A percentile compares a stretch with the other conserved stretches of the same genome.
Conservation (phyloP, 2,329 filamentous ascomycete genomes). For the Cladophialophora psammophila region DNA sequence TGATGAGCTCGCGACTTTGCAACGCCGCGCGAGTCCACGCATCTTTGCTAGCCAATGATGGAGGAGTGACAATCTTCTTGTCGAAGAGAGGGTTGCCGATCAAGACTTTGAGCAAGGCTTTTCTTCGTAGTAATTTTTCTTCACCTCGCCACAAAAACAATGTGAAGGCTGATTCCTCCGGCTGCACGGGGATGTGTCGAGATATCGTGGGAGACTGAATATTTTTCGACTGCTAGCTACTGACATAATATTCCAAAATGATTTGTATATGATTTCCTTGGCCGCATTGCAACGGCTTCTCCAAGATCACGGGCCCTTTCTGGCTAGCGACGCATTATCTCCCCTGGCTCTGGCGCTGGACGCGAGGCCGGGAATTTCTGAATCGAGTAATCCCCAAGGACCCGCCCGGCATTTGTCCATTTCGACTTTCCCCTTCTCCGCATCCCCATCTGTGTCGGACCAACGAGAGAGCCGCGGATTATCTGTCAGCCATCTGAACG, state of each 20-base stretch:
- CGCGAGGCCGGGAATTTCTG: background rate
- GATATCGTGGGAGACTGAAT: conserved; percentile 4
- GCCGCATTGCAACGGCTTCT: background rate
- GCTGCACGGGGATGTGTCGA: conserved; percentile 35
- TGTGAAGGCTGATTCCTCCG: conserved; percentile 25
- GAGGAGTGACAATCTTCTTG: conserved; percentile 34
- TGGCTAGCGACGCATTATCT: background rate
- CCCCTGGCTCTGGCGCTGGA: background rate
- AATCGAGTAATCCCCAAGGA: background rate
- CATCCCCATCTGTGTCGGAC: background rate
- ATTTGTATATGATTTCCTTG: background rate
- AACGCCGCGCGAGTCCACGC: conserved; percentile 38
- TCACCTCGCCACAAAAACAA: conserved; percentile 41
- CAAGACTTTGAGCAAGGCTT: conserved; percentile 33
- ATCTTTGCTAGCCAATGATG: conserved; percentile 40
- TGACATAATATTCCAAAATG: background rate
- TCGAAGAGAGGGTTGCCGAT: conserved; percentile 39
- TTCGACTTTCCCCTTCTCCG: background rate
- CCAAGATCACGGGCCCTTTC: background rate
- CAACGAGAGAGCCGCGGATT: background rate
- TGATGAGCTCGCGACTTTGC: conserved; percentile 38
- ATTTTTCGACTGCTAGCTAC: background rate
- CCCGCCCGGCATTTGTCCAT: background rate
- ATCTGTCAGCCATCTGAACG: background rate
- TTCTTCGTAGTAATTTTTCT: conserved; percentile 38